Conservation (phyloP, 345 rosid species). For the Eutrema japonicum region DNA sequence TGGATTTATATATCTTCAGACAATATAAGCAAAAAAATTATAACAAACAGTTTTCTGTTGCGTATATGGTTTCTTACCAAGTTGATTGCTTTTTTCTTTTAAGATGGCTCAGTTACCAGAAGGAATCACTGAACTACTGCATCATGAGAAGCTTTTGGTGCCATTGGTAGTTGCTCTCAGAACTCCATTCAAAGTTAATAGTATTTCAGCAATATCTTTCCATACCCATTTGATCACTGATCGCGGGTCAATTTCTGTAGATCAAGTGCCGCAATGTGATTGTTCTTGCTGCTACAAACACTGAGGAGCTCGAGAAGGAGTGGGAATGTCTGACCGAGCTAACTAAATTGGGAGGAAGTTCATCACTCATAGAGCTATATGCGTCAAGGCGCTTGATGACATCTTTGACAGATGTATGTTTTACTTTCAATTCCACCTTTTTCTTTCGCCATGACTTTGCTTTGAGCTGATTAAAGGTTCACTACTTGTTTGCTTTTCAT, state of each 20-base stretch:
- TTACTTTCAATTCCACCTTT: background rate
- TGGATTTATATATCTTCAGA: background rate
- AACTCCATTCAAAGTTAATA: background rate
- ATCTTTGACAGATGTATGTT: constrained; percentile 70
- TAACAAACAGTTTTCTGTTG: background rate
- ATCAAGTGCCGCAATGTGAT: constrained; percentile 84
- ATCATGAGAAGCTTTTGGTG: constrained; percentile 78
- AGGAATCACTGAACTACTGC: constrained; percentile 89
- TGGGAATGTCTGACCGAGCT: constrained; percentile 84
- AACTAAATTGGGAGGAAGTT: constrained; percentile 52
- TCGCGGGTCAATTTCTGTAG: constrained; percentile 45
- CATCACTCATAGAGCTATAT: constrained; percentile 59
- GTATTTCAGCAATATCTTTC: background rate
- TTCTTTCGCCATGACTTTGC: constrained; percentile 4
- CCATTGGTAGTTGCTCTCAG: constrained; percentile 72
- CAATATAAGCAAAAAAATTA: background rate
- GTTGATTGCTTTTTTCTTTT: constrained; percentile 35
- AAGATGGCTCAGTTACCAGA: constrained; percentile 99
- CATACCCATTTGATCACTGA: background rate
- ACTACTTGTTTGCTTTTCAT: background rate
- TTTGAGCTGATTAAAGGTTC: too few species aligned
- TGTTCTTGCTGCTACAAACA: constrained; percentile 75
- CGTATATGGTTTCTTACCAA: constrained; percentile 35
- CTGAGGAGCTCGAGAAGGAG: constrained; percentile 71
- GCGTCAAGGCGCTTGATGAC: constrained; percentile 55